Evolutionary conservation across 257 asterid species (phyloP).

Genomic region (Solanum pennellii): DNA sequence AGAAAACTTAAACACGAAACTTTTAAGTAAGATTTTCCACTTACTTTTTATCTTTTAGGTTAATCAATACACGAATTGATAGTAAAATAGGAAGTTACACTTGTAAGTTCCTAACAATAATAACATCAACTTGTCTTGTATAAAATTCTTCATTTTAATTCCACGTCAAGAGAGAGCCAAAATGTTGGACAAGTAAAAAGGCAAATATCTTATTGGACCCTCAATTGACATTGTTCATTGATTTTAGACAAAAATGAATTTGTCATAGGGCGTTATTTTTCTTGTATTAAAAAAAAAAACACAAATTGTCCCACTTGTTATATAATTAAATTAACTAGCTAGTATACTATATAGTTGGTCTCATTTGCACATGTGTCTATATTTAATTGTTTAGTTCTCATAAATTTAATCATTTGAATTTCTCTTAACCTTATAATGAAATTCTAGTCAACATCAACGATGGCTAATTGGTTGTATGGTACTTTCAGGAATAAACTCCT

Average conservation of each 20-base stretch:
- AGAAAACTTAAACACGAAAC: background rate
- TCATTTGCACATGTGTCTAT: background rate
- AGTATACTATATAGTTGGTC: background rate
- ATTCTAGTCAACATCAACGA: background rate
- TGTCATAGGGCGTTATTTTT: background rate
- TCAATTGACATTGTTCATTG: background rate
- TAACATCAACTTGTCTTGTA: background rate
- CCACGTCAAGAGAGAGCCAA: background rate
- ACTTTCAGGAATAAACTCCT: background rate
- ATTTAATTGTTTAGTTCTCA: background rate
- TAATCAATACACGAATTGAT: background rate
- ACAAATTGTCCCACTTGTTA: background rate
- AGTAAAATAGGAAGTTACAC: background rate
- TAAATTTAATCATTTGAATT: background rate
- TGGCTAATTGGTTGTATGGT: background rate
- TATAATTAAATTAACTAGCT: background rate
- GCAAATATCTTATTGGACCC: background rate
- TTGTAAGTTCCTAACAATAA: background rate
- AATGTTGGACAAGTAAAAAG: background rate
- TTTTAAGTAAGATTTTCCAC: background rate
- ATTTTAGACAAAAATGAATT: background rate
- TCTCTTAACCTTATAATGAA: background rate
- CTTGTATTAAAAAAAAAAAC: background rate
- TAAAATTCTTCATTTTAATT: background rate
- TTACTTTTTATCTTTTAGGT: background rate